Evolutionary conservation across 371 early-diverging fungal species (phyloP).

Genomic region (Parasitella parasitica): DNA sequence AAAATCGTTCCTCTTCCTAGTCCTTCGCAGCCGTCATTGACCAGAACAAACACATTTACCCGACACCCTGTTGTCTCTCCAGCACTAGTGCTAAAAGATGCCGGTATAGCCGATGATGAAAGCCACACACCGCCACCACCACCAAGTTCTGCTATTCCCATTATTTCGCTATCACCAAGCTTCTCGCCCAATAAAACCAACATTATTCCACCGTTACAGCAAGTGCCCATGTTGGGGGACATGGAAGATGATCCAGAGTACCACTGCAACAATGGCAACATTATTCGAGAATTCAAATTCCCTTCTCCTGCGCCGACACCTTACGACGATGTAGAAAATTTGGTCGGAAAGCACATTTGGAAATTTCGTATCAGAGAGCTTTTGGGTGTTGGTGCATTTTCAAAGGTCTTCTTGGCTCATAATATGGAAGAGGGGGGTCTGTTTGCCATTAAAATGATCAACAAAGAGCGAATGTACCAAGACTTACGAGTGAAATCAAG

Average conservation of each 20-base stretch:
- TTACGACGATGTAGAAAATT: background rate
- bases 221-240: constrained; percentile 41
- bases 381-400: constrained; percentile 31
- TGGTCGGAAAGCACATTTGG: constrained; percentile 25
- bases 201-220: constrained; percentile 32
- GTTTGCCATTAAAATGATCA: constrained; percentile 27
- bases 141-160: constrained; percentile 26
- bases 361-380: constrained; percentile 22
- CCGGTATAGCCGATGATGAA: background rate
- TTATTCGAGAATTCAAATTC: constrained; percentile 3
- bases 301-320: background rate
- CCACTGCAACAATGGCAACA: background rate
- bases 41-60: constrained; percentile 18
- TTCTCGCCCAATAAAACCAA: constrained; percentile 27
- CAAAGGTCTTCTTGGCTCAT: constrained; percentile 28
- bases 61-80: constrained; percentile 3
- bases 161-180: constrained; percentile 30
- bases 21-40: constrained; percentile 15
- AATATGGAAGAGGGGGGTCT: constrained; percentile 13
- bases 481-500: constrained; percentile 23
- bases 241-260: constrained; percentile 21
- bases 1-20: constrained; percentile 39
- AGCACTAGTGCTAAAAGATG: background rate
- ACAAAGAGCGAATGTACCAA: constrained; percentile 18
- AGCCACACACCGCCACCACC: background rate